Evolutionary conservation across 257 asterid genomes (phyloP), one percentile per base, ranked within the genome.

Genomic region (Paulownia fortunei): DNA sequence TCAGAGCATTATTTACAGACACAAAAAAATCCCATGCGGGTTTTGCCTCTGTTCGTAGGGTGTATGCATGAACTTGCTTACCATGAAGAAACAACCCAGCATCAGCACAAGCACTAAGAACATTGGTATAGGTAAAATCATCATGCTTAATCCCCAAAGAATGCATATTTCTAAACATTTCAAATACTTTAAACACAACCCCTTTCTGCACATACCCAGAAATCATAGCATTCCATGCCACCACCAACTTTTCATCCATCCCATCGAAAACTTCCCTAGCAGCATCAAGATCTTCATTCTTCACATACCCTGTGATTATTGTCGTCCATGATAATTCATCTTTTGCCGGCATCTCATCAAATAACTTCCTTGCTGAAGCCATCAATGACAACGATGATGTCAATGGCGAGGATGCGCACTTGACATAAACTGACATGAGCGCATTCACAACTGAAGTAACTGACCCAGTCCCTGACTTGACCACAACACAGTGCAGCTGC

Each of bases 141-240:
- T 91, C 94, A 18, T 69, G 72, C 74, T 72, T 83, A 60, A 90
- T 84, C 59, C 96, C 93, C 37, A 82, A 73, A 61, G 78, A 51
- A 26, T 78, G 79, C 94, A 90, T 88, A 46, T 83, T 84, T 77
- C 91, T 86, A 37, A 85, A 88, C 85, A 90, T 71, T 46, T 81
- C 86, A 55, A 90, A 87, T 59, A 84, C 96, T 69, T 87, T 79
- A 49, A 34, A 84, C 56, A 89, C 77, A 71, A 86, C 71, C 13
- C 92, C 94, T 73, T 88, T 84, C 52, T 87, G 94, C 70, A 83
- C 94, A 78, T 88, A 90, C 19, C 94, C 96, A 36, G 96, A 90
- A 73, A 90, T 88, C 92, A 90, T 88, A 26, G 96, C 87, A 82
- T 90, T 90, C 96, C 96, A 90, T 9, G 89, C 91, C 78, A 87